Base-by-base conservation (phyloP, 1,284 basidiomycete genomes). In the Agaricales sp. region DNA sequence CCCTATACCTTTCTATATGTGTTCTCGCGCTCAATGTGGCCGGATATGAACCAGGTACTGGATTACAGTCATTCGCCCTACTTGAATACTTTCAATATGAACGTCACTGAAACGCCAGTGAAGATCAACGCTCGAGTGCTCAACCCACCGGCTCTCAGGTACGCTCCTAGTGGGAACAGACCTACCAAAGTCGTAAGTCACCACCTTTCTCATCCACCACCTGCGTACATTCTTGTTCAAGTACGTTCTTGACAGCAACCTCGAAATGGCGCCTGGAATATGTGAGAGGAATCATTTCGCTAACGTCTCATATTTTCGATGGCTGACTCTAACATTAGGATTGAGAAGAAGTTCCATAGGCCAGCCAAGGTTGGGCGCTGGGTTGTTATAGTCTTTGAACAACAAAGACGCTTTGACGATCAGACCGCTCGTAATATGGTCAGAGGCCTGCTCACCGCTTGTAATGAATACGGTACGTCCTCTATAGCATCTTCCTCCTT, bases 1-100 rank as follows among this genome's bases (percentile, higher is more conserved):
- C 51, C 21, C 6, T 44, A 8, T 20, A 4, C 18, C 39, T 4
- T 18, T 41, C 19, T 16, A 35, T 35, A n/a, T n/a, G n/a, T n/a
- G n/a, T n/a, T n/a, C n/a, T n/a, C n/a, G n/a, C n/a, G n/a, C n/a
- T n/a, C n/a, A n/a, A n/a, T n/a, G n/a, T n/a, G n/a, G n/a, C n/a
- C 39, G 6, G 8, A 41, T 16, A 26, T 47, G 47, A n/a, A 23
- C 44, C 52, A 84, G 82, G 75, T 82, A 23, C 67, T 88, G 45
- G 67, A 72, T 22, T 87, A 86, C 55, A 79, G 80, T 1, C 75
- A 82, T 61, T 87, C 84, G 0, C 77, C 85, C 62, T 88, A 87
- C 55, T 74, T 88, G 22, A 69, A 74, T 46, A 69, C 79, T 58
- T 87, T 86, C 52, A 82, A 81, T 3, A 71, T 87, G 67, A 56